Conservation (phyloP, 164 flowering plant species). For the Annona cherimola region DNA sequence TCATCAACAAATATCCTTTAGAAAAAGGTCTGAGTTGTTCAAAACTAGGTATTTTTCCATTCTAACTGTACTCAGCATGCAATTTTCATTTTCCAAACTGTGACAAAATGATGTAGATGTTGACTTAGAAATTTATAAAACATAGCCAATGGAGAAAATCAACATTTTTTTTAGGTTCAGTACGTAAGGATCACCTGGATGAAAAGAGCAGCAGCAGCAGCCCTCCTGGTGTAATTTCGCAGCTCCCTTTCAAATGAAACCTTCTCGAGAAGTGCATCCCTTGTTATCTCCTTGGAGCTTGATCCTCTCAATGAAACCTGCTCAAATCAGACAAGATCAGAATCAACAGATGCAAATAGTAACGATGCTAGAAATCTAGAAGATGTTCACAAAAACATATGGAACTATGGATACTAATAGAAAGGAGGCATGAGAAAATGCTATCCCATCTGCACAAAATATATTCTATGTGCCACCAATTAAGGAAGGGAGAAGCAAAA, state of each 20-base stretch:
- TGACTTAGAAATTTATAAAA: not conserved
- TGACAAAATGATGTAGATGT: not conserved
- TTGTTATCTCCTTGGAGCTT: constrained; percentile 79
- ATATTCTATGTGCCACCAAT: not conserved
- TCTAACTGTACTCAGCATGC: not conserved
- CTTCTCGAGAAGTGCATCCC: constrained; percentile 74
- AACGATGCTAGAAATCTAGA: not conserved
- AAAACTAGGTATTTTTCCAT: not conserved
- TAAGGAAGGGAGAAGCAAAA: not conserved
- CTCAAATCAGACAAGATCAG: not conserved
- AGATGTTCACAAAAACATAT: no score
- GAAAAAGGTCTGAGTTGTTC: no score
- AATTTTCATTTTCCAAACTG: not conserved
- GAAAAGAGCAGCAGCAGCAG: constrained; percentile 57
- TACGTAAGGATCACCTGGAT: constrained; percentile 49
- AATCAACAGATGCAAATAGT: not conserved
- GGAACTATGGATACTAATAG: not conserved
- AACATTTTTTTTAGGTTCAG: not conserved
- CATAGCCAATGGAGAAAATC: not conserved
- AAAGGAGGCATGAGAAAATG: not conserved
- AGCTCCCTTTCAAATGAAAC: constrained; percentile 75
- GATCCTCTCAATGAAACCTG: constrained; percentile 94
- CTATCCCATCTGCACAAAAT: not conserved
- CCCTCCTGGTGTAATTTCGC: constrained; percentile 59
- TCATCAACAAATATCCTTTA: no score